A percentile compares a stretch with the other conserved stretches of the same genome.
Evolutionary conservation across 129 eudicot genomes (phyloP).

Genomic region (Artemisia tridentata): DNA sequence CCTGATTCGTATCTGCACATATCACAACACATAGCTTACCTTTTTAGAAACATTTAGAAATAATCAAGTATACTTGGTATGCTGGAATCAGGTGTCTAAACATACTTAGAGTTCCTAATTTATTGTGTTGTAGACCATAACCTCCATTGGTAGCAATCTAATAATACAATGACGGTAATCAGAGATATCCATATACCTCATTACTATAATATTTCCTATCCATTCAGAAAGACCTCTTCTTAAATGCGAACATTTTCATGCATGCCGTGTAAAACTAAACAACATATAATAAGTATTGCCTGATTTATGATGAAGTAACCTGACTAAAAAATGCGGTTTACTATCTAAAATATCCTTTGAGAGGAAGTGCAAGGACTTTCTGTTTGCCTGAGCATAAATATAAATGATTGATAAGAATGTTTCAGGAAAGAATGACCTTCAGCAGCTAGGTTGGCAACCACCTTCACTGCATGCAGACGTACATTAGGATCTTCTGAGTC

Average conservation of each 20-base stretch:
- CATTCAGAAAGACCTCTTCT: not conserved
- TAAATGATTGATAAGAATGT: slow-evolving; percentile 3
- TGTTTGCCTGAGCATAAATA: not conserved
- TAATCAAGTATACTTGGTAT: not conserved
- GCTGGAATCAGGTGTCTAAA: not conserved
- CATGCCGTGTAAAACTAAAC: slow-evolving; percentile 11
- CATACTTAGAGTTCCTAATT: not conserved
- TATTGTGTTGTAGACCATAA: too few relatives aligned
- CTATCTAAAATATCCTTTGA: not conserved
- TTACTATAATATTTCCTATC: not conserved
- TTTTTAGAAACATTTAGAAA: slow-evolving; percentile 5
- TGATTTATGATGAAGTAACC: slow-evolving; percentile 4
- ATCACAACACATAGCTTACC: slow-evolving; percentile 20
- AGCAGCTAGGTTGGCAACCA: slow-evolving; percentile 99
- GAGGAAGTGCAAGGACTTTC: not conserved
- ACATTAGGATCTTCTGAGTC: slow-evolving; percentile 91
- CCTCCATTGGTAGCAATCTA: slow-evolving; percentile 2
- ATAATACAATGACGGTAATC: not conserved
- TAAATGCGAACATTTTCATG: not conserved
- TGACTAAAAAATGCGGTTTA: not conserved
- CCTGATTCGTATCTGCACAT: slow-evolving; percentile 84
- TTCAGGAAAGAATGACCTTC: slow-evolving; percentile 63
- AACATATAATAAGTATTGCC: not conserved
- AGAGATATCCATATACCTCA: slow-evolving; percentile 1
- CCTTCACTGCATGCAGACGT: slow-evolving; percentile 96